Percentiles rank a stretch among this genome's conserved stretches.
These are phyloP conservation scores for Isabelozyma heimii DNA, from an alignment of 805 yeast species.

Conservation along the genomic window DNA sequence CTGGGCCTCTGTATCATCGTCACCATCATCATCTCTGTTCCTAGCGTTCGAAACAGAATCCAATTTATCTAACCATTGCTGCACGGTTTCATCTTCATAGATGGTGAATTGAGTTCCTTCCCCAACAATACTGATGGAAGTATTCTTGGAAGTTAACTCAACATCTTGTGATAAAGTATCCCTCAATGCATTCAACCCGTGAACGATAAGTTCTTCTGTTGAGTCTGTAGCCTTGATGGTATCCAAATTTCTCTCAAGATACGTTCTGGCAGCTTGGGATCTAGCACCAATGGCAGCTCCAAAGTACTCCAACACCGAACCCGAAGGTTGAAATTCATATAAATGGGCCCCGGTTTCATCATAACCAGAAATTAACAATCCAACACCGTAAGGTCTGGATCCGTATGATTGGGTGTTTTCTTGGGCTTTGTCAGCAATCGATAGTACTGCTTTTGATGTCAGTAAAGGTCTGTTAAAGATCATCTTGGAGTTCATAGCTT, in stretches of 20 bases:
- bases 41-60: constrained; percentile 64
- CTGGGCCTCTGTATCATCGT: constrained; percentile 20
- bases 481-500: constrained; percentile 84
- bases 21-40: constrained; percentile 41
- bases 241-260: constrained; percentile 81
- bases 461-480: constrained; percentile 84
- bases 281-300: constrained; percentile 98
- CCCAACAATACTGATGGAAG: constrained; percentile 93
- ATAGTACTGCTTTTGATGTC: constrained; percentile 75
- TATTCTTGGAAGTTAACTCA: constrained; percentile 78
- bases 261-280: constrained; percentile 97
- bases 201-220: constrained; percentile 74
- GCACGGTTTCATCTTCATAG: constrained; percentile 85
- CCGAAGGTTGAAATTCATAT: constrained; percentile 94
- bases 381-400: constrained; percentile 97
- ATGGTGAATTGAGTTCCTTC: constrained; percentile 68
- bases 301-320: constrained; percentile 83
- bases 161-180: constrained; percentile 94
- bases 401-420: constrained; percentile 95
- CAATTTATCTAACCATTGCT: constrained; percentile 74
- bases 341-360: constrained; percentile 95
- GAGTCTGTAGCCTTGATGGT: constrained; percentile 56
- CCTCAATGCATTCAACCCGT: constrained; percentile 86
- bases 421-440: constrained; percentile 96
- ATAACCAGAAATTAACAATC: constrained; percentile 82